These are phyloP conservation scores for Neocucurbitaria cava DNA, from an alignment of 2,329 filamentous ascomycete genomes.

Conservation along the genomic window DNA sequence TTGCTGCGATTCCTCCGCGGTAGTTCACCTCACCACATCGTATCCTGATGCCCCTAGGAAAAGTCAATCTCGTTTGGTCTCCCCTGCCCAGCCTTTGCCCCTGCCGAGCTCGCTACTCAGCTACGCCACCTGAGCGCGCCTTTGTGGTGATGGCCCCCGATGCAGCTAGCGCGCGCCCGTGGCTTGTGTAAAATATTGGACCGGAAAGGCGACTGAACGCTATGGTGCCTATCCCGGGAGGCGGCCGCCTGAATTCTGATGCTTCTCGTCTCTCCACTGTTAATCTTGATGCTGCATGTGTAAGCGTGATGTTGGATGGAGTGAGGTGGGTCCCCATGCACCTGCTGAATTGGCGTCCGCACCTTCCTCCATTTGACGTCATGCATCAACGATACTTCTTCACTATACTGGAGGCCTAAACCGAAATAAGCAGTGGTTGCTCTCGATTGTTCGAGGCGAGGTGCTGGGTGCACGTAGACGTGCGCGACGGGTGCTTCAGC, in stretches of 20 bases:
- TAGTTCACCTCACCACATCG: neutral
- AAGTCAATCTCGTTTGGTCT: neutral
- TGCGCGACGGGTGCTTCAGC: no score
- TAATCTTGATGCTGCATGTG: neutral
- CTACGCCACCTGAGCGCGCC: conserved; percentile 1
- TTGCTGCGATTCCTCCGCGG: neutral
- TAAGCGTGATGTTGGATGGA: neutral
- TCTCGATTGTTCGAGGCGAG: no score
- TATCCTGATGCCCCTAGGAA: neutral
- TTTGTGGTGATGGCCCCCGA: neutral
- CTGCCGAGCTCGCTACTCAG: neutral
- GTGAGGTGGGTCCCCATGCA: neutral
- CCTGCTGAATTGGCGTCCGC: neutral
- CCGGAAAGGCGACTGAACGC: neutral
- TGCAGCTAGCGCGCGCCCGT: neutral
- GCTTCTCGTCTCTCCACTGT: neutral
- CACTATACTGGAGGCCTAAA: no score
- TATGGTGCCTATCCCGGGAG: neutral
- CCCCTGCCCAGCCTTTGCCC: conserved; percentile 16
- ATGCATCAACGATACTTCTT: neutral
- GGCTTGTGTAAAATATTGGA: neutral
- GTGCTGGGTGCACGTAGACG: no score
- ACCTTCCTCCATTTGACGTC: neutral
- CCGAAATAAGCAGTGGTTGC: no score
- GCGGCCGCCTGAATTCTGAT: neutral